Evolutionary conservation across 176 grass and related monocot species (phyloP).

Genomic region (maize (Zea mays)): DNA sequence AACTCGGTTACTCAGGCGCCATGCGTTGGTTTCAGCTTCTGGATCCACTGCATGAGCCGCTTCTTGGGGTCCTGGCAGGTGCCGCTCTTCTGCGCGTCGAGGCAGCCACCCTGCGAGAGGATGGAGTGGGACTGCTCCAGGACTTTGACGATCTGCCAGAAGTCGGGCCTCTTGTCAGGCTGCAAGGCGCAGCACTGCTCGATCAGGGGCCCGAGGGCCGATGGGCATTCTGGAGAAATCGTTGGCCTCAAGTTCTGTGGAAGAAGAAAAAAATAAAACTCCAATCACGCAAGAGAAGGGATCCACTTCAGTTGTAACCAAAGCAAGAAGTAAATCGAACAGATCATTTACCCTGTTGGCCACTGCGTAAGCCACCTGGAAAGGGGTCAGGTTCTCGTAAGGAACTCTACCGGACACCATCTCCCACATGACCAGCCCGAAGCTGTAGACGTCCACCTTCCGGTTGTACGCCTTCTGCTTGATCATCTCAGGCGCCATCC

Average conservation of each 20-base stretch:
- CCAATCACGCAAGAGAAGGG: neutral
- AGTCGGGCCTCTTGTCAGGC: conserved; percentile 81
- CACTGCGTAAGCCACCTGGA: conserved; percentile 72
- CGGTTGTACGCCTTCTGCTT: conserved; percentile 62
- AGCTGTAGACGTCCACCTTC: conserved; percentile 82
- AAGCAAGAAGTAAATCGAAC: neutral
- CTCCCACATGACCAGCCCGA: conserved; percentile 75
- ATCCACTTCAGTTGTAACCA: neutral
- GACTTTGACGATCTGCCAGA: conserved; percentile 83
- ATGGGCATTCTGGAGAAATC: conserved; percentile 64
- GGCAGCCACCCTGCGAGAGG: conserved; percentile 59
- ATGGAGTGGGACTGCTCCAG: conserved; percentile 63
- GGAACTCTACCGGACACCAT: conserved; percentile 68
- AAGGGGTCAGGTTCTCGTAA: conserved; percentile 51
- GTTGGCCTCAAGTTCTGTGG: conserved; percentile 67
- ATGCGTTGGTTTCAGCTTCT: conserved; percentile 59
- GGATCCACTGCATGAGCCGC: conserved; percentile 65
- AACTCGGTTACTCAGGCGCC: conserved; percentile 32
- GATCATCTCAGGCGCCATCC: conserved; percentile 90
- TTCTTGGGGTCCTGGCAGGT: conserved; percentile 70
- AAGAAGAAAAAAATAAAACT: neutral
- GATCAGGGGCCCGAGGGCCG: conserved; percentile 53
- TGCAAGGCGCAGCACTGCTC: conserved; percentile 76
- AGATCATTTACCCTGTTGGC: conserved; percentile 33
- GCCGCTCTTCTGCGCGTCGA: conserved; percentile 49